Conservation (phyloP, 2,329 filamentous ascomycete species). For the Cladosporium oxysporum region DNA sequence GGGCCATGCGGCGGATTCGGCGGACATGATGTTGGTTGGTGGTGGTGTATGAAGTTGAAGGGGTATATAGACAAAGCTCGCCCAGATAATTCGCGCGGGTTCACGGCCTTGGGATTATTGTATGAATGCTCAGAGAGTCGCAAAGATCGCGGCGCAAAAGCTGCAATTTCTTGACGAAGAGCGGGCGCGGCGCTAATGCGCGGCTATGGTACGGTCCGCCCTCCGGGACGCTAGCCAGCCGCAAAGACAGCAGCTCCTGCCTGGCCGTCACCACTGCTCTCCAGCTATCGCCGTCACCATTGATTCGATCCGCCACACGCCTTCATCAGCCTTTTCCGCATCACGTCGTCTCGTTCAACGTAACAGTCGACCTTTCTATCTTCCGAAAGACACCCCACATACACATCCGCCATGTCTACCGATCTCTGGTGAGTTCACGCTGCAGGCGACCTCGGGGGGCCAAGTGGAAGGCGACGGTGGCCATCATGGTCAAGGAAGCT, state of each 20-base stretch:
- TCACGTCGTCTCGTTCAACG: slow-evolving; percentile 10
- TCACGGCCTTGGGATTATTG: slow-evolving; percentile 36
- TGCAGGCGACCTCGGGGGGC: slow-evolving; percentile 45
- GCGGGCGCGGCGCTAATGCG: slow-evolving; percentile 11
- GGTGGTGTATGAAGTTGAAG: slow-evolving; percentile 23
- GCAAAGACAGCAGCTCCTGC: slow-evolving; percentile 5
- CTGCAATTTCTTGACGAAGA: slow-evolving; percentile 13
- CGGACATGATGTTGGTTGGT: slow-evolving; percentile 38
- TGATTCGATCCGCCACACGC: slow-evolving; percentile 18
- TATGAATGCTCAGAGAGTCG: slow-evolving; percentile 17
- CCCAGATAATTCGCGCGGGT: slow-evolving; percentile 32
- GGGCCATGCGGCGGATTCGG: slow-evolving; percentile 50
- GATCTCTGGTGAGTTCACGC: slow-evolving; percentile 68
- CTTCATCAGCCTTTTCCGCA: slow-evolving; percentile 18
- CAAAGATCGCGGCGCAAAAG: slow-evolving; percentile 13
- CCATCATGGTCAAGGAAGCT: slow-evolving; percentile 21
- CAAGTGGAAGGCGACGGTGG: not conserved
- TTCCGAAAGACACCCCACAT: slow-evolving; percentile 11
- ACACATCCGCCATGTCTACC: slow-evolving; percentile 65
- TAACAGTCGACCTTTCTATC: not conserved
- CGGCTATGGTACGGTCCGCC: slow-evolving; percentile 5
- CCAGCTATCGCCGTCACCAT: slow-evolving; percentile 20
- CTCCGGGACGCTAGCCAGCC: not conserved
- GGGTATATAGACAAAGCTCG: slow-evolving; percentile 34
- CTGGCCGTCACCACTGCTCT: slow-evolving; percentile 14